Conservation (phyloP, 495 filamentous ascomycete species). For the Neurospora africana region DNA sequence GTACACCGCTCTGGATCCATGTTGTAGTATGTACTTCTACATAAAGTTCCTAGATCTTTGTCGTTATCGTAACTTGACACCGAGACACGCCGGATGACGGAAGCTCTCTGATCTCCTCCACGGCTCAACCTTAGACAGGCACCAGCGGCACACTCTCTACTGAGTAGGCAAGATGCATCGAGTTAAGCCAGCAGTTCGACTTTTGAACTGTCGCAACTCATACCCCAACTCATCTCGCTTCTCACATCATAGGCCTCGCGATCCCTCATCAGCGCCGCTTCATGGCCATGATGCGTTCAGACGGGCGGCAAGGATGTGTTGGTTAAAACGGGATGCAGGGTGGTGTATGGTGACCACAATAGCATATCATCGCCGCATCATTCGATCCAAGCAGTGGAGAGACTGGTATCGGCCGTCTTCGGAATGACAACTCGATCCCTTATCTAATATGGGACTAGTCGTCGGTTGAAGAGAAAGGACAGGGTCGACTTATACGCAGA, state of each 20-base stretch:
- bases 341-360: conserved; percentile 9
- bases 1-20: not conserved
- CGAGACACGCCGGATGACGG: not conserved
- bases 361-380: conserved; percentile 15
- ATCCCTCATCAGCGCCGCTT: not conserved
- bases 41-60: not conserved
- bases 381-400: conserved; percentile 8
- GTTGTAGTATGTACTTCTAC: not conserved
- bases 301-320: not conserved
- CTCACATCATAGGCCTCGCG: not conserved
- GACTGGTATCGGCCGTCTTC: not conserved
- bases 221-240: not conserved
- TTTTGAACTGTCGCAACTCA: not conserved
- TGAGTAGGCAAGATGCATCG: not conserved
- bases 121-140: not conserved
- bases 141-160: not conserved
- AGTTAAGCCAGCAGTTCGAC: not conserved
- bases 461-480: not conserved
- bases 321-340: not conserved
- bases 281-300: not conserved
- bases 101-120: not conserved
- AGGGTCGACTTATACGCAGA: not conserved
- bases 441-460: not conserved
- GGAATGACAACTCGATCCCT: not conserved
- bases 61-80: not conserved